A percentile compares a stretch with the other conserved stretches of the same genome.
Evolutionary conservation across 2,329 filamentous ascomycete genomes (phyloP).

Genomic region (Akanthomyces lecanii): DNA sequence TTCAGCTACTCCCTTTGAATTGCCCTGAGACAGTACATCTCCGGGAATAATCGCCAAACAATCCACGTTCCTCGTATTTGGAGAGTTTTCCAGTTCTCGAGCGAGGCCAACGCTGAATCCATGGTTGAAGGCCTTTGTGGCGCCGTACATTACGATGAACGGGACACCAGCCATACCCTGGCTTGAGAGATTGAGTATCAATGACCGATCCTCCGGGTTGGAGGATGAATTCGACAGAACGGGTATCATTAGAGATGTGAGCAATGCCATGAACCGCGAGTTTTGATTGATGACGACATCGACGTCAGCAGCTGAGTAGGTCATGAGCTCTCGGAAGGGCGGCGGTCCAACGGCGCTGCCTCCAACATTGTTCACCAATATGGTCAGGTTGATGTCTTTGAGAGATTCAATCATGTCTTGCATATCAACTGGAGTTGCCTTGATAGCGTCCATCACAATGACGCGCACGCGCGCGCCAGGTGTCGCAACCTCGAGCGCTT

Average conservation of each 20-base stretch:
- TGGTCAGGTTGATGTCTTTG: background rate
- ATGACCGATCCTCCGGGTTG: constrained; percentile 25
- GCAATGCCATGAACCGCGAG: background rate
- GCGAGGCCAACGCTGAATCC: constrained; percentile 26
- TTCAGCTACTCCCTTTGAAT: background rate
- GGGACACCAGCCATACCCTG: constrained; percentile 25
- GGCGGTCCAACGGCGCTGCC: background rate
- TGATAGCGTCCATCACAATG: constrained; percentile 29
- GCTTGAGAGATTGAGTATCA: constrained; percentile 30
- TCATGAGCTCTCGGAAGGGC: background rate
- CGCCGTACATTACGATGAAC: constrained; percentile 28
- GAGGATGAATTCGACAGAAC: background rate
- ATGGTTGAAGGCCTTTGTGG: constrained; percentile 30
- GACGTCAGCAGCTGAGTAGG: background rate
- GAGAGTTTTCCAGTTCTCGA: constrained; percentile 21
- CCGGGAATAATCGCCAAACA: background rate
- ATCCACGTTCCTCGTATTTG: background rate
- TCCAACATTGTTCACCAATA: background rate
- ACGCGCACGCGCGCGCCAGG: constrained; percentile 25
- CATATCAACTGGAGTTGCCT: background rate
- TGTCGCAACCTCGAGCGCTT: constrained; percentile 21
- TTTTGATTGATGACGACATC: background rate
- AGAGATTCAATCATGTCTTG: background rate
- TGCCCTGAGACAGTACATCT: background rate
- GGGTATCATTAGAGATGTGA: background rate